Evolutionary conservation across 768 basidiomycete species (phyloP).

Genomic region (Naganishia vaughanmartiniae): DNA sequence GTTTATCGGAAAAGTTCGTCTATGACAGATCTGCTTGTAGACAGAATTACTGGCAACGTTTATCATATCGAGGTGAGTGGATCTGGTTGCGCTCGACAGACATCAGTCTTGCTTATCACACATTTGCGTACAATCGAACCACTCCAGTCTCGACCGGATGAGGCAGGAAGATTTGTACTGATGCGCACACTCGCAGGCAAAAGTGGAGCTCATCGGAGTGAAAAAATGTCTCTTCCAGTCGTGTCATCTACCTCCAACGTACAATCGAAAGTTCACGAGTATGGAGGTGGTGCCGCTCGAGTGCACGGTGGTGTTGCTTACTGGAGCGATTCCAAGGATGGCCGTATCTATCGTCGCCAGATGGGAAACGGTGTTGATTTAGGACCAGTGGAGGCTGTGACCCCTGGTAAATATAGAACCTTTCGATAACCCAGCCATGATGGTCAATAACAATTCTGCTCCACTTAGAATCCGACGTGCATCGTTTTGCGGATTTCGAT

Average conservation of each 20-base stretch:
- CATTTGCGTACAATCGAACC: neutral
- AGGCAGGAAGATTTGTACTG: conserved; percentile 61
- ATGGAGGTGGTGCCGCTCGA: conserved; percentile 65
- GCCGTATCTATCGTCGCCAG: conserved; percentile 57
- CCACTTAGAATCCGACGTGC: conserved; percentile 55
- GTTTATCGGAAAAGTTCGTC: conserved; percentile 53
- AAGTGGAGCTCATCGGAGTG: no score
- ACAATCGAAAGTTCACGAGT: conserved; percentile 61
- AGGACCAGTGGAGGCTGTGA: conserved; percentile 56
- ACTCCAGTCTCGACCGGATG: conserved; percentile 59
- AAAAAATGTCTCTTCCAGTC: conserved; percentile 32
- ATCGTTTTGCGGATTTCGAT: conserved; percentile 66
- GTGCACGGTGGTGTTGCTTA: conserved; percentile 59
- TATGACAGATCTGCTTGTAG: conserved; percentile 58
- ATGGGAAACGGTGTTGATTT: neutral
- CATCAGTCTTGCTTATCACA: neutral
- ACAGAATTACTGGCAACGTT: conserved; percentile 54
- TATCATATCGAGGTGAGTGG: conserved; percentile 58
- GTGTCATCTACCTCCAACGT: neutral
- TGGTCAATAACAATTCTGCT: neutral
- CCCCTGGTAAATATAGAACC: conserved; percentile 60
- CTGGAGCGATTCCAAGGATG: conserved; percentile 62
- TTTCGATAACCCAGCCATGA: neutral
- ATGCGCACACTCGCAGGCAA: conserved; percentile 30
- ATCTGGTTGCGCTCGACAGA: neutral